Conservation (phyloP, 2,329 filamentous ascomycete species). For the Aspergillus ibericus region DNA sequence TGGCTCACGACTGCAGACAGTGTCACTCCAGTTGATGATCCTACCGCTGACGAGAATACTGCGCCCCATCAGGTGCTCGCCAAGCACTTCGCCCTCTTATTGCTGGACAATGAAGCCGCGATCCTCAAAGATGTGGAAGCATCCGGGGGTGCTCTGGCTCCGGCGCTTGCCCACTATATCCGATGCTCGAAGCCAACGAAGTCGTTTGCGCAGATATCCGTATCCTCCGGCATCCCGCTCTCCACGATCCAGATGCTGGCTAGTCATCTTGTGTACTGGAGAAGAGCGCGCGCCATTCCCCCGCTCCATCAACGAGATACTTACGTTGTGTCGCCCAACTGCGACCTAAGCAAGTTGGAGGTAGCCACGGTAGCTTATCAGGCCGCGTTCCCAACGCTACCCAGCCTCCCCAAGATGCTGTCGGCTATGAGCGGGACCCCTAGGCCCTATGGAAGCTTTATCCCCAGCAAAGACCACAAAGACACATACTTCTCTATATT, state of each 20-base stretch:
- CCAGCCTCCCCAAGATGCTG: constrained; percentile 83
- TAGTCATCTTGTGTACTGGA: constrained; percentile 94
- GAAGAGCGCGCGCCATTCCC: constrained; percentile 84
- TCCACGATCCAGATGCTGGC: constrained; percentile 83
- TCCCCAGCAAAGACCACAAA: constrained; percentile 84
- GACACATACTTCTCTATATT: constrained; percentile 86
- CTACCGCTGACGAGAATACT: constrained; percentile 57
- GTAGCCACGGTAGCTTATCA: constrained; percentile 71
- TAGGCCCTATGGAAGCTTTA: constrained; percentile 77
- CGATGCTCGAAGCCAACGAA: constrained; percentile 61
- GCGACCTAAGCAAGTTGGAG: constrained; percentile 70
- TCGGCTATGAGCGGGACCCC: constrained; percentile 77
- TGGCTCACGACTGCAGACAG: constrained; percentile 87
- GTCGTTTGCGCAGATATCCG: constrained; percentile 70
- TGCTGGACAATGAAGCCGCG: constrained; percentile 79
- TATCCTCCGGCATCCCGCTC: constrained; percentile 64
- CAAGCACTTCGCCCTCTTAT: constrained; percentile 81
- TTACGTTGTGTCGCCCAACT: constrained; percentile 90
- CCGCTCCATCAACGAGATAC: constrained; percentile 86
- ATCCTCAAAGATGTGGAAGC: constrained; percentile 69
- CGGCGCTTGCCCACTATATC: constrained; percentile 73
- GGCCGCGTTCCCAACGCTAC: constrained; percentile 76
- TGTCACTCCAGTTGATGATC: constrained; percentile 68
- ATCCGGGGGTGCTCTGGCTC: constrained; percentile 72
- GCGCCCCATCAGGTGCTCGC: constrained; percentile 62